These are phyloP conservation scores for Suillus spraguei DNA, from an alignment of 768 basidiomycete genomes.

Conservation along the genomic window DNA sequence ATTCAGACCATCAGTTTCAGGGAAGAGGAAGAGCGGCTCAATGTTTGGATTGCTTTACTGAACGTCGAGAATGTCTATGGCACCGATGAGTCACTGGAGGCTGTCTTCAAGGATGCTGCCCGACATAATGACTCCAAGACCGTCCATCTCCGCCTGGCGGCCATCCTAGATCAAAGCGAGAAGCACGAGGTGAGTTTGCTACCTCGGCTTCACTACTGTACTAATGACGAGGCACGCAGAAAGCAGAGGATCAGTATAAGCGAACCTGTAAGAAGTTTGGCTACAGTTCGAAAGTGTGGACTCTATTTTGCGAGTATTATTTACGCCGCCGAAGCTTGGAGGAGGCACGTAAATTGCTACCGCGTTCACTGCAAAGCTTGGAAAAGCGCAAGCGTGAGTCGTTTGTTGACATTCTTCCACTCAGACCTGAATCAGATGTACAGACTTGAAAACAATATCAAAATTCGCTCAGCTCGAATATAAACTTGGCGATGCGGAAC, in stretches of 20 bases:
- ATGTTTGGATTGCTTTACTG: slow-evolving; percentile 95
- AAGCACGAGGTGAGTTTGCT: slow-evolving; percentile 67
- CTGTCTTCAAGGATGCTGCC: slow-evolving; percentile 87
- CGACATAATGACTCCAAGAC: slow-evolving; percentile 93
- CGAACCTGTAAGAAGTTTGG: slow-evolving; percentile 93
- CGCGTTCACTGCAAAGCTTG: slow-evolving; percentile 85
- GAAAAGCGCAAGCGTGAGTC: slow-evolving; percentile 91
- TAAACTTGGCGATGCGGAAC: slow-evolving; percentile 89
- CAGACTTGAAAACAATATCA: slow-evolving; percentile 94
- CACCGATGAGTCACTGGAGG: slow-evolving; percentile 75
- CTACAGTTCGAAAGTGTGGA: slow-evolving; percentile 93
- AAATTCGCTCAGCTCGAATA: slow-evolving; percentile 96
- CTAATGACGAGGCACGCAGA: slow-evolving; percentile 45
- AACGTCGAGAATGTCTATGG: slow-evolving; percentile 96
- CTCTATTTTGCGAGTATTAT: slow-evolving; percentile 82
- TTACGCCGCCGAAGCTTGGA: slow-evolving; percentile 73
- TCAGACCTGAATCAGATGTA: slow-evolving; percentile 7
- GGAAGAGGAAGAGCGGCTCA: slow-evolving; percentile 94
- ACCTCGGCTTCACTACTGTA: not conserved
- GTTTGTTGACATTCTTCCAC: not conserved
- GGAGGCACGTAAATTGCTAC: slow-evolving; percentile 81
- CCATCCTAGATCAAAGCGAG: slow-evolving; percentile 81
- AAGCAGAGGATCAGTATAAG: slow-evolving; percentile 91
- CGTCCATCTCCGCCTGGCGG: slow-evolving; percentile 80
- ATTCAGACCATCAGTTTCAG: slow-evolving; percentile 89